Evolutionary conservation across 2,329 filamentous ascomycete genomes (phyloP).

Genomic region (Tolypocladium endophyticum): DNA sequence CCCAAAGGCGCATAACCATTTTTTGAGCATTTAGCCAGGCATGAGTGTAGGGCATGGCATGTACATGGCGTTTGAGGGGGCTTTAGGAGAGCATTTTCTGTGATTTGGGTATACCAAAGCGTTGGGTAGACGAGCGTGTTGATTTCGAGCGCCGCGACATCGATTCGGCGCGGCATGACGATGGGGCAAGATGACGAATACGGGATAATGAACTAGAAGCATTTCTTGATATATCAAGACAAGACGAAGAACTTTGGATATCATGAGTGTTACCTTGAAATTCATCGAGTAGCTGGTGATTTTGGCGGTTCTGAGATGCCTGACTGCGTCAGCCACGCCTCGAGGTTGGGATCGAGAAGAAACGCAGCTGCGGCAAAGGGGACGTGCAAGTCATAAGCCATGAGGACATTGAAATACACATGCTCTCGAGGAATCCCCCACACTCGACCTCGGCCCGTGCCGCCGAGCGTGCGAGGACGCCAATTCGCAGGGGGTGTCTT

Average conservation of each 20-base stretch:
- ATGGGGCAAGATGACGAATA: neutral
- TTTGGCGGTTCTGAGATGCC: neutral
- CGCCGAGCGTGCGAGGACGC: neutral
- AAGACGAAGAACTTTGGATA: neutral
- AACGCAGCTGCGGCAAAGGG: neutral
- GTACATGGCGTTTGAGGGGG: neutral
- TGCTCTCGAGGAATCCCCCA: neutral
- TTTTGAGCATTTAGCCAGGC: neutral
- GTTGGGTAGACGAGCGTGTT: neutral
- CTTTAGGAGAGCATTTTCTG: neutral
- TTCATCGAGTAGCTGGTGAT: neutral
- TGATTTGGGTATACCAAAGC: neutral
- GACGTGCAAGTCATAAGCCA: neutral
- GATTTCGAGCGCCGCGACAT: neutral
- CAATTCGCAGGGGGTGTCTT: neutral
- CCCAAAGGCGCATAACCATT: neutral
- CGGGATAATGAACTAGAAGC: neutral
- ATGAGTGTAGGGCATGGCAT: neutral
- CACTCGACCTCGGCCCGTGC: neutral
- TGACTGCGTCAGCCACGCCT: neutral
- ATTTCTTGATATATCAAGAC: neutral
- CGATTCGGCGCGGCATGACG: neutral
- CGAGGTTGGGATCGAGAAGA: neutral
- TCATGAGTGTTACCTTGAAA: neutral
- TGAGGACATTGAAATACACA: neutral